Base-by-base conservation (phyloP, 345 rosid genomes). In the Salix viminalis region DNA sequence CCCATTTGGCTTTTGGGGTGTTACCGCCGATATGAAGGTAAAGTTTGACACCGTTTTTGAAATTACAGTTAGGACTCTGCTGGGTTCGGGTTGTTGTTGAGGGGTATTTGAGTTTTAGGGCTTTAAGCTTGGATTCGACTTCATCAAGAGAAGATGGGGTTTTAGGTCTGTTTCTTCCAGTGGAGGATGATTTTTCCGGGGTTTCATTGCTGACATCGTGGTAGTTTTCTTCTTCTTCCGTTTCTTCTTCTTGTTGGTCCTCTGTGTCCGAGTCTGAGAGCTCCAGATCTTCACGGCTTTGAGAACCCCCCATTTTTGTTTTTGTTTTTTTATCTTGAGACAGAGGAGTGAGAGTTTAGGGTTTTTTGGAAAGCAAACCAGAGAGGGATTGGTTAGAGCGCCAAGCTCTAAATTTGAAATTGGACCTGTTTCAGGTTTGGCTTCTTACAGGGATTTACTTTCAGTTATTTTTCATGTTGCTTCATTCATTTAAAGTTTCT, bases 1-100 rank as follows among this genome's bases (percentile, higher is more conserved):
- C 79, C 97, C 97, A 92, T 80, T 89, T 92, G 70, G 97, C 94
- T 77, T 87, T 92, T 0, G 97, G 93, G 42, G 95, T 87, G 84
- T 90, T 88, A 4, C 93, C 92, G 30, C 91, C 93, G 75, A 88
- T 81, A 82, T 89, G 89, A 44, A 88, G 88, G 67, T 91, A 92
- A 24, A 91, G 95, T 81, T 85, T 87, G 66, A 88, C 86, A 2
- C 88, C 85, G 74, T 89, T 88, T 42, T 78, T 81, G 9, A 73
- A 66, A 74, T 87, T 79, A 34, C 85, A 69, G 71, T 83, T 75
- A 72, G 69, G 80, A 16, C 12, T 15, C 44, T 75, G 84, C 23
- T 58, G 67, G 65, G 46, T 37, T 64, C 12, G 69, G 56, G 58
- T 44, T 34, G 67, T 1, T 2, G 81, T 12, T 24, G 92, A 77